A percentile compares a stretch with the other conserved stretches of the same genome.
Conservation (phyloP, 2,329 filamentous ascomycete species). For the Pseudophaeomoniella oleicola region DNA sequence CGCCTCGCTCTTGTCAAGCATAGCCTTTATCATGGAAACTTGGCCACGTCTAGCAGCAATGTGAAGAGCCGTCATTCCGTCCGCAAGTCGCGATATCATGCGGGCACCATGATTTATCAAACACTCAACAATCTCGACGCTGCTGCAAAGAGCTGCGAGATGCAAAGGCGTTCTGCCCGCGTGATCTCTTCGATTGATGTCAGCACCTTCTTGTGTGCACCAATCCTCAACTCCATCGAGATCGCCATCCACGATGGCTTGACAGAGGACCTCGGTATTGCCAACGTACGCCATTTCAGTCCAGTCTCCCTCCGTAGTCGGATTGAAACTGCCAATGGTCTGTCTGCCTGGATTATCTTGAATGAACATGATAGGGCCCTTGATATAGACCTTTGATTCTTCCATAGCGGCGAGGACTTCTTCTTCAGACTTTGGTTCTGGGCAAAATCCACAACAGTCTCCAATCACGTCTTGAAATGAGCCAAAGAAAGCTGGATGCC, state of each 20-base stretch:
- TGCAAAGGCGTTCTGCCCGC: conserved; percentile 69
- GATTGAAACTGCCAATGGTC: conserved; percentile 59
- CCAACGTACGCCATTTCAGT: conserved; percentile 84
- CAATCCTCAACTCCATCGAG: conserved; percentile 56
- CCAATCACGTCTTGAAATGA: conserved; percentile 57
- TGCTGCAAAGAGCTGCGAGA: conserved; percentile 55
- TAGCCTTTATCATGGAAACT: conserved; percentile 51
- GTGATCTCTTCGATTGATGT: conserved; percentile 62
- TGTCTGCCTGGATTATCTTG: conserved; percentile 73
- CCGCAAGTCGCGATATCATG: conserved; percentile 58
- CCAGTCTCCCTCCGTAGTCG: conserved; percentile 70
- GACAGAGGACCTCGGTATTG: conserved; percentile 61
- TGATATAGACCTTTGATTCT: conserved; percentile 63
- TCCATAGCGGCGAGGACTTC: conserved; percentile 57
- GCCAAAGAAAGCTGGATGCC: conserved; percentile 77
- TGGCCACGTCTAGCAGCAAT: conserved; percentile 59
- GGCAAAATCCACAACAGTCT: conserved; percentile 74
- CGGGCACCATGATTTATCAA: conserved; percentile 60
- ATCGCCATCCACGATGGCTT: conserved; percentile 66
- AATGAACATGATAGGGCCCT: conserved; percentile 58
- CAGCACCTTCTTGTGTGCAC: conserved; percentile 49
- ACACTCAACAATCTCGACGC: conserved; percentile 52
- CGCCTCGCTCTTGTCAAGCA: conserved; percentile 58
- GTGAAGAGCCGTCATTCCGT: conserved; percentile 72
- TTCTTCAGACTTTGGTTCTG: conserved; percentile 51